phyloP scores from a whole-genome alignment of 2,329 filamentous ascomycete species.

The Pseudophaeomoniella oleicola region DNA sequence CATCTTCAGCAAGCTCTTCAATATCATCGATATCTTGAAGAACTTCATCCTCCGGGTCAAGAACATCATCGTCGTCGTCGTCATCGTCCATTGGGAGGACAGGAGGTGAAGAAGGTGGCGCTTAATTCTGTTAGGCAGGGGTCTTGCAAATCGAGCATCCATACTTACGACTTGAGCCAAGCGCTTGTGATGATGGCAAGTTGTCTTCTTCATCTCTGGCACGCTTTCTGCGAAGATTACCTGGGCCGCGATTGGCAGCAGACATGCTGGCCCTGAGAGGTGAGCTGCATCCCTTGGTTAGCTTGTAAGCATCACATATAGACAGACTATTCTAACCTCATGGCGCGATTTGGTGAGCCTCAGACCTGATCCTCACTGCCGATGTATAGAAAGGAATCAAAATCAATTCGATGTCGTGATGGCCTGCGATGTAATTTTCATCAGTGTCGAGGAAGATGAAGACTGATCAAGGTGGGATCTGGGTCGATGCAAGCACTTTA shows the following conservation, averaged over 20 bases:
- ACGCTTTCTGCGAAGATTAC: constrained; percentile 43
- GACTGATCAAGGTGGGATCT: neutral
- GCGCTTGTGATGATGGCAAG: constrained; percentile 40
- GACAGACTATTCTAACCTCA: neutral
- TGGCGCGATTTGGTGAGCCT: neutral
- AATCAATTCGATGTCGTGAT: too few species aligned
- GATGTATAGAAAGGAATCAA: too few species aligned
- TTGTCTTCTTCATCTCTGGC: constrained; percentile 51
- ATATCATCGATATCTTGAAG: constrained; percentile 52
- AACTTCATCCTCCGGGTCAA: constrained; percentile 38
- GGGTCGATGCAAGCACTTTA: constrained; percentile 4
- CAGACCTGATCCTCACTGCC: neutral
- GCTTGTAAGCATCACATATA: neutral
- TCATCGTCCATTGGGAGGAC: constrained; percentile 32
- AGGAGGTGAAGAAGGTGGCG: constrained; percentile 46
- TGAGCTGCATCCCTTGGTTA: constrained; percentile 44
- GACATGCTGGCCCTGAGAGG: constrained; percentile 68
- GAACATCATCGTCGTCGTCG: constrained; percentile 29
- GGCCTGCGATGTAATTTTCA: too few species aligned
- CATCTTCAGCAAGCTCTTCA: constrained; percentile 55
- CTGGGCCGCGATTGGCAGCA: constrained; percentile 64
- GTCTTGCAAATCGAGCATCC: neutral
- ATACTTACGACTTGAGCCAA: constrained; percentile 48
- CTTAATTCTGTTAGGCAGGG: constrained; percentile 9
- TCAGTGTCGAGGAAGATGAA: neutral